These are phyloP conservation scores for Rhodotorula kratochvilovae DNA, from an alignment of 768 basidiomycete genomes.

Conservation along the genomic window DNA sequence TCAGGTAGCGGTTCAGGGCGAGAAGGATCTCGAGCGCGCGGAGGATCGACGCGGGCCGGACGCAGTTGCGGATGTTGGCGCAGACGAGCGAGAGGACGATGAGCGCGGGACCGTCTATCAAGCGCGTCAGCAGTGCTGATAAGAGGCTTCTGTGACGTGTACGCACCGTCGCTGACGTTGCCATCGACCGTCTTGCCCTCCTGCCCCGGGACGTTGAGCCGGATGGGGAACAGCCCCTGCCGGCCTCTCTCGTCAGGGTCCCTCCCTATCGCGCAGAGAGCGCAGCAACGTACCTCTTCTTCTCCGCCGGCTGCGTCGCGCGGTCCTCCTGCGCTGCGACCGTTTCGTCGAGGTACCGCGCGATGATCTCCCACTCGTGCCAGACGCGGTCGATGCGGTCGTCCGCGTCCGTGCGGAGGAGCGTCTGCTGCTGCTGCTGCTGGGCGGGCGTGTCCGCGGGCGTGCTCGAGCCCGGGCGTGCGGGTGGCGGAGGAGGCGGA, in stretches of 20 bases:
- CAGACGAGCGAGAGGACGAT: constrained; percentile 81
- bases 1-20: constrained; percentile 69
- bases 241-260: constrained; percentile 57
- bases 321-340: neutral
- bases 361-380: constrained; percentile 62
- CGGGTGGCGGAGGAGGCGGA: neutral
- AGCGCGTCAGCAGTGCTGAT: neutral
- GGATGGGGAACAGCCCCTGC: constrained; percentile 73
- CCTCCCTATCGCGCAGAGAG: constrained; percentile 49
- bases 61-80: constrained; percentile 82
- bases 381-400: constrained; percentile 75
- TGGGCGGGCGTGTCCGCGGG: neutral
- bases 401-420: constrained; percentile 75
- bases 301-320: neutral
- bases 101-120: constrained; percentile 87
- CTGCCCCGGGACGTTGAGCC: constrained; percentile 64
- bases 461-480: neutral
- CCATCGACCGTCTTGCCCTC: constrained; percentile 44
- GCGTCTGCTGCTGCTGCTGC: constrained; percentile 40
- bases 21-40: constrained; percentile 80
- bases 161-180: constrained; percentile 60
- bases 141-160: too few relatives aligned
- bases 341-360: constrained; percentile 27
- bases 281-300: neutral
- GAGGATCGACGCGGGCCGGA: constrained; percentile 76